phyloP scores from a whole-genome alignment of 1,139 yeast species.

The Candida sp. region DNA sequence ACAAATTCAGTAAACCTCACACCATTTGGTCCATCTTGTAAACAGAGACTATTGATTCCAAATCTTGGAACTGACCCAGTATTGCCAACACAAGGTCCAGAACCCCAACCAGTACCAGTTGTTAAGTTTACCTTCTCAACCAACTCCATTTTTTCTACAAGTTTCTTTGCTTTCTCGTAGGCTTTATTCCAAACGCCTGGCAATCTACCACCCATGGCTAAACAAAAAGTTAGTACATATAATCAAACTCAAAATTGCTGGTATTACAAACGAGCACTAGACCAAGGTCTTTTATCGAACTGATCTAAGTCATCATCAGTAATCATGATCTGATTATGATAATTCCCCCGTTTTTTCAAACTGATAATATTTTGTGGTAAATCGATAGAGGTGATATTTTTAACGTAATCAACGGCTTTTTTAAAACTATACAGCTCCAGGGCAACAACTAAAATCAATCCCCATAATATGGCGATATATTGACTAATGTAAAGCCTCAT shows the following conservation, averaged over 20 bases:
- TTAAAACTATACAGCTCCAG: neutral
- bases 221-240: constrained; percentile 2
- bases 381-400: neutral
- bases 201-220: constrained; percentile 41
- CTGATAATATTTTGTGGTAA: neutral
- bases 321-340: neutral
- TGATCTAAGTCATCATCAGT: neutral
- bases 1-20: constrained; percentile 56
- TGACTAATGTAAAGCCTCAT: neutral
- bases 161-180: constrained; percentile 50
- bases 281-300: neutral
- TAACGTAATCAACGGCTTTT: neutral
- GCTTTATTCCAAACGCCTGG: constrained; percentile 55
- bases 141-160: constrained; percentile 52
- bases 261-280: neutral
- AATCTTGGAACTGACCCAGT: constrained; percentile 59
- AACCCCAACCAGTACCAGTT: constrained; percentile 65
- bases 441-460: neutral
- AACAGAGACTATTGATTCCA: constrained; percentile 54
- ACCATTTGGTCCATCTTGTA: constrained; percentile 67
- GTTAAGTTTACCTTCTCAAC: constrained; percentile 61
- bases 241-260: neutral
- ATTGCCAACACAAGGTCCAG: constrained; percentile 64
- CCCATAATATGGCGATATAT: neutral
- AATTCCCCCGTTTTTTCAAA: neutral